Evolutionary conservation across 441 rosid species (phyloP).

Genomic region (Pelargonium australe): DNA sequence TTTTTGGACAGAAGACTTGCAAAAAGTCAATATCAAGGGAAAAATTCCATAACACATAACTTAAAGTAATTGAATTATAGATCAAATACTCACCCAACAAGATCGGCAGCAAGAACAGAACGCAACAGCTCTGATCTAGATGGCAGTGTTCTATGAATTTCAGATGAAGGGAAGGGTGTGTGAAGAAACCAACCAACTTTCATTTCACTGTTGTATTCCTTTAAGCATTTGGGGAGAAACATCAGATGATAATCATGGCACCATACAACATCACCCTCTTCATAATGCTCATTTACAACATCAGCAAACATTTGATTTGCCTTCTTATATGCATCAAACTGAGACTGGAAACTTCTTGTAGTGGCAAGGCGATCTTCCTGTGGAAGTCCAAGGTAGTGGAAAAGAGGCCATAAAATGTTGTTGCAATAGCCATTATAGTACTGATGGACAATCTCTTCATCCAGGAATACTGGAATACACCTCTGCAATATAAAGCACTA

Average conservation of each 20-base stretch:
- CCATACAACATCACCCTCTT: constrained; percentile 99
- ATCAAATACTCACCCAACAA: constrained; percentile 74
- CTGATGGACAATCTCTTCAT: constrained; percentile 97
- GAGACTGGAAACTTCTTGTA: constrained; percentile 95
- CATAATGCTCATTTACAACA: constrained; percentile 82
- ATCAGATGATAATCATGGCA: constrained; percentile 99
- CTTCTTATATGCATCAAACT: constrained; percentile 87
- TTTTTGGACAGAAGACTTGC: background rate
- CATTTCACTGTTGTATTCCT: constrained; percentile 70
- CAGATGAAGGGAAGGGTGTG: constrained; percentile 99
- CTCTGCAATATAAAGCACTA: constrained; percentile 39
- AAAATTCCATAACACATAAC: background rate
- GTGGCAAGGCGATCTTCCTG: constrained; percentile 99
- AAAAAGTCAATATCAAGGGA: background rate
- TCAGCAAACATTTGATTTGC: constrained; percentile 99
- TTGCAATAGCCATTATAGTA: constrained; percentile 99
- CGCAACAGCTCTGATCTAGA: constrained; percentile 89
- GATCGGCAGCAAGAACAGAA: constrained; percentile 95
- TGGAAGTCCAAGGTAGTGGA: constrained; percentile 95
- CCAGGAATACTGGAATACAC: constrained; percentile 98
- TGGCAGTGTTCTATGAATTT: constrained; percentile 94
- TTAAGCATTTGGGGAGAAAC: constrained; percentile 94
- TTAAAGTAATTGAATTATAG: background rate
- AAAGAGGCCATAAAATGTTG: constrained; percentile 96
- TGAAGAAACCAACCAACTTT: constrained; percentile 99